A percentile compares a stretch with the other conserved stretches of the same genome.
Evolutionary conservation across 352 stramenopile genomes (phyloP).

Genomic region (Phytophthora parvispora): DNA sequence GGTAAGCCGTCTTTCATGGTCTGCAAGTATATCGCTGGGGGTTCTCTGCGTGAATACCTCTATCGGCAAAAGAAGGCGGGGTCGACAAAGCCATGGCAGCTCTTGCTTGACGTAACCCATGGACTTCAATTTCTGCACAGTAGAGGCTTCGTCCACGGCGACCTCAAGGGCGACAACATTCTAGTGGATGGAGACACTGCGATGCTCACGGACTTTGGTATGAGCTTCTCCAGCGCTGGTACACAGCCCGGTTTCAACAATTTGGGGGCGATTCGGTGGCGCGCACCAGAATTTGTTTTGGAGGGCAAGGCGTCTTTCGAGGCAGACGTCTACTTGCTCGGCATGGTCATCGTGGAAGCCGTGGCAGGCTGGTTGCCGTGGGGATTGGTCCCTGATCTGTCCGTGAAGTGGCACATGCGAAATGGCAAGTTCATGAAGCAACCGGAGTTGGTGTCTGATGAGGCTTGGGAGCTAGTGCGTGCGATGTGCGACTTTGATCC

Average conservation of each 20-base stretch:
- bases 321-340: slow-evolving; percentile 10
- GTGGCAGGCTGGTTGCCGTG: neutral
- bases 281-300: slow-evolving; percentile 1
- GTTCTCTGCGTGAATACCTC: neutral
- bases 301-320: neutral
- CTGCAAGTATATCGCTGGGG: neutral
- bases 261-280: slow-evolving; percentile 3
- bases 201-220: slow-evolving; percentile 4
- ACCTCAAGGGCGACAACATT: slow-evolving; percentile 12
- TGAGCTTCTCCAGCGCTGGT: neutral
- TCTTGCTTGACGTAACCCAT: slow-evolving; percentile 4
- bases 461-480: slow-evolving; percentile 1
- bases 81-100: neutral
- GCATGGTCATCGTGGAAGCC: slow-evolving; percentile 6
- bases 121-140: slow-evolving; percentile 7
- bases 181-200: slow-evolving; percentile 1
- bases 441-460: neutral
- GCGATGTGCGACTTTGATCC: slow-evolving; percentile 10
- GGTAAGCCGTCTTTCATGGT: slow-evolving; percentile 1
- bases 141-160: neutral
- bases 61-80: neutral
- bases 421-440: slow-evolving; percentile 1
- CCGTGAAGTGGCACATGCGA: neutral
- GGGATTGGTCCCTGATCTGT: neutral
- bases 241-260: neutral